phyloP scores from a whole-genome alignment of 257 asterid species.

The Nicotiana tabacum region DNA sequence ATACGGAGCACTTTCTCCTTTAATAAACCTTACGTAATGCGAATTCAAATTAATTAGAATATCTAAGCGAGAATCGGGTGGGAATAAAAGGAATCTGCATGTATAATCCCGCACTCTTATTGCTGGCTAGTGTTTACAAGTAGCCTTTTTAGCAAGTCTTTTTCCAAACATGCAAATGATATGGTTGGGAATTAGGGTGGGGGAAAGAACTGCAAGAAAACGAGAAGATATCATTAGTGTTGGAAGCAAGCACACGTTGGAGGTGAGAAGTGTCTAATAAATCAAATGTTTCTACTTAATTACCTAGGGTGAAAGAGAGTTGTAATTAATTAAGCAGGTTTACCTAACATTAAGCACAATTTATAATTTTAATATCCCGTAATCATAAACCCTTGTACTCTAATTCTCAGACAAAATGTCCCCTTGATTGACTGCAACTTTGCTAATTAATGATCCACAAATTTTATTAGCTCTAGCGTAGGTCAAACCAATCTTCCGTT shows the following conservation, averaged over 20 bases:
- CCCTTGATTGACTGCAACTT: slow-evolving; percentile 11
- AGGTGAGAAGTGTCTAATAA: neutral
- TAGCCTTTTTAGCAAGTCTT: no score
- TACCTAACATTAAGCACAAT: neutral
- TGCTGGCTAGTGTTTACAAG: no score
- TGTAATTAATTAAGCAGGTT: neutral
- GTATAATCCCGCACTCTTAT: no score
- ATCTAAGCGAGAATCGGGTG: no score
- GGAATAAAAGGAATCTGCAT: no score
- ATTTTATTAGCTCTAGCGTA: neutral
- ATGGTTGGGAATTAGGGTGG: no score
- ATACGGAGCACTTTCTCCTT: no score
- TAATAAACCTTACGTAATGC: no score
- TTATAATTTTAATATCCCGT: neutral
- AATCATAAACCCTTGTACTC: neutral
- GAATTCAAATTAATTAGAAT: no score
- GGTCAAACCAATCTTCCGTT: neutral
- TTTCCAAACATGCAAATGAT: no score
- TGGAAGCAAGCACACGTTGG: neutral
- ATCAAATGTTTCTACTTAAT: neutral
- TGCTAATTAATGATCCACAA: neutral
- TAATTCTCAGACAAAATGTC: slow-evolving; percentile 6
- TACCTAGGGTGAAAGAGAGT: neutral
- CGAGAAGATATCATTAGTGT: neutral
- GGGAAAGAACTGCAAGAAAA: no score